Evolutionary conservation across 2,329 filamentous ascomycete species (phyloP), one percentile per base, ranked within the genome.

Genomic region (Ilyonectria destructans): DNA sequence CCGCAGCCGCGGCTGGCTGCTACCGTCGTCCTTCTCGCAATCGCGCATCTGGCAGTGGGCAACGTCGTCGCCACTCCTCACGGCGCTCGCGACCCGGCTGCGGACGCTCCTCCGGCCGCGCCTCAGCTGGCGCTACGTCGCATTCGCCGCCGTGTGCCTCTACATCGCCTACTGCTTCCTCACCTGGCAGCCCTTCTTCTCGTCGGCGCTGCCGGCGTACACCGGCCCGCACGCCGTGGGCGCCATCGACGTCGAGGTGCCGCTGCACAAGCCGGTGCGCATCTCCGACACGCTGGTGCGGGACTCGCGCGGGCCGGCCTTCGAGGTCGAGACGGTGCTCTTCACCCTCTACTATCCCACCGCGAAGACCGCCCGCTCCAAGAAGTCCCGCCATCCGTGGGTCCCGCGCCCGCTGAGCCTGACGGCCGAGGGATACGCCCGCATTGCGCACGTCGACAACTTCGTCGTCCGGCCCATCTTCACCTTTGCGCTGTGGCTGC

Each of bases 261-360:
- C 84, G 1, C 79, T 84, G 0, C 75, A 77, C 6, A 73, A 73
- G 29, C 78, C 81, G 1, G 71, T 75, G 10, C 74, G 69, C 19
- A 71, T 81, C 9, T 78, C 80, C 3, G 75, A 81, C 6, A 74
- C 79, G 6, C 45, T 77, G 10, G 78, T 85, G 70, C 81, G 75
- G 46, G 71, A 67, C 10, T 78, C 78, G 0, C 77, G 78, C 12
- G 69, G 79, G 23, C 81, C 81, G 2, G 84, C 84, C 0, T 87
- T 87, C 56, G 79, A 83, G 21, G 72, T 87, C 0, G 77, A 85
- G 64, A 85, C 84, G 1, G 84, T 86, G 4, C 79, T 87, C 5
- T 85, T 87, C 67, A 85, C 85, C 0, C 65, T 87, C 3, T 87
- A 87, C 77, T 87, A 87, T 52, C 85, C 85, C 2, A 74, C 82